These are phyloP conservation scores for Leucocoprinus birnbaumii DNA, from an alignment of 768 basidiomycete species.

Conservation along the genomic window DNA sequence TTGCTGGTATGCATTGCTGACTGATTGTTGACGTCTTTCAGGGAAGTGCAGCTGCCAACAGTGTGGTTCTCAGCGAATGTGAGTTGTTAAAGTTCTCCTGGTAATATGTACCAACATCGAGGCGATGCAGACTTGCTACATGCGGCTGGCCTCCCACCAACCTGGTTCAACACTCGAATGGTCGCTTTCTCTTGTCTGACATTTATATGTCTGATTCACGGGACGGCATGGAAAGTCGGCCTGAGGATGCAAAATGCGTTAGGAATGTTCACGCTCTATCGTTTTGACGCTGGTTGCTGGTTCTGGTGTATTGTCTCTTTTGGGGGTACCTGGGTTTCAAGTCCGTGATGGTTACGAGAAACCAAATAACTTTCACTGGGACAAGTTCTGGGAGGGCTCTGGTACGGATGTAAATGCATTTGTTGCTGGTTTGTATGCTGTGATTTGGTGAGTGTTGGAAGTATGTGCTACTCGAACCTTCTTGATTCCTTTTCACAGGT, in stretches of 20 bases:
- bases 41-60: constrained; percentile 58
- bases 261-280: constrained; percentile 51
- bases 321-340: constrained; percentile 44
- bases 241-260: constrained; percentile 55
- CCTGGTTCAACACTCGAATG: constrained; percentile 17
- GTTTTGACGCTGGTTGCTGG: constrained; percentile 39
- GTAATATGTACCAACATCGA: constrained; percentile 33
- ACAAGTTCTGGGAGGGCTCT: constrained; percentile 62
- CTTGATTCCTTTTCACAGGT: constrained; percentile 12
- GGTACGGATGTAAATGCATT: constrained; percentile 55
- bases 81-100: constrained; percentile 28
- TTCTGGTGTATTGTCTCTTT: constrained; percentile 26
- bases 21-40: constrained; percentile 20
- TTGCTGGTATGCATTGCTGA: background rate
- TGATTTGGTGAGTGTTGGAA: constrained; percentile 51
- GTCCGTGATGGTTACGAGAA: constrained; percentile 48
- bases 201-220: constrained; percentile 31
- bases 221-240: constrained; percentile 42
- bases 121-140: constrained; percentile 14
- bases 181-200: constrained; percentile 27
- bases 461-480: constrained; percentile 22
- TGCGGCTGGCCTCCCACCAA: constrained; percentile 22
- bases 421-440: constrained; percentile 34
- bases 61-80: constrained; percentile 77
- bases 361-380: constrained; percentile 59